These are phyloP conservation scores for Hordeum pubiflorum DNA, from an alignment of 202 grass and related monocot species.

Conservation along the genomic window DNA sequence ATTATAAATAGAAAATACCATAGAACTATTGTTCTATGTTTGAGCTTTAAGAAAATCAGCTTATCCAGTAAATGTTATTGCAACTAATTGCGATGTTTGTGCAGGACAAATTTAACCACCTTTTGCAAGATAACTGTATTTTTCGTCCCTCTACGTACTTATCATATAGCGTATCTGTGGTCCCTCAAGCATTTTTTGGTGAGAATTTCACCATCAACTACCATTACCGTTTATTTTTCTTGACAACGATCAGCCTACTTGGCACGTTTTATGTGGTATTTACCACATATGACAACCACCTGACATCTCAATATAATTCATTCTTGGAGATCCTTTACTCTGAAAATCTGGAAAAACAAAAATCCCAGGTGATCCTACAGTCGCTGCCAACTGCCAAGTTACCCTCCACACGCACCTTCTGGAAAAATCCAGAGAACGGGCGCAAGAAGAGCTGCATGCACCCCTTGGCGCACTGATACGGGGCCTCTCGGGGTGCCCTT, in stretches of 20 bases:
- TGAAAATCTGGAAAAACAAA: background rate
- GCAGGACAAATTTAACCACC: background rate
- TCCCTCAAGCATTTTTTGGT: background rate
- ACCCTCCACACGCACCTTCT: background rate
- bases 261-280: background rate
- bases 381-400: background rate
- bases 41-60: too few species aligned
- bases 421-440: background rate
- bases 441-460: too few species aligned
- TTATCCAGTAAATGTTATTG: background rate
- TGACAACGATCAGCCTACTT: background rate
- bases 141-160: background rate
- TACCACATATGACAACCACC: background rate
- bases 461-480: too few species aligned
- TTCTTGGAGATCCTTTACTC: background rate
- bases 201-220: background rate
- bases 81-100: background rate
- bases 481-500: background rate
- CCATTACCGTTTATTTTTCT: background rate
- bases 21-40: too few species aligned
- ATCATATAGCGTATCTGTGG: background rate
- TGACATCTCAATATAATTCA: background rate
- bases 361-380: background rate
- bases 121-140: background rate
- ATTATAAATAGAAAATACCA: too few species aligned